Conservation (phyloP, 1,139 yeast genomes). For the Yarrowia galli region DNA sequence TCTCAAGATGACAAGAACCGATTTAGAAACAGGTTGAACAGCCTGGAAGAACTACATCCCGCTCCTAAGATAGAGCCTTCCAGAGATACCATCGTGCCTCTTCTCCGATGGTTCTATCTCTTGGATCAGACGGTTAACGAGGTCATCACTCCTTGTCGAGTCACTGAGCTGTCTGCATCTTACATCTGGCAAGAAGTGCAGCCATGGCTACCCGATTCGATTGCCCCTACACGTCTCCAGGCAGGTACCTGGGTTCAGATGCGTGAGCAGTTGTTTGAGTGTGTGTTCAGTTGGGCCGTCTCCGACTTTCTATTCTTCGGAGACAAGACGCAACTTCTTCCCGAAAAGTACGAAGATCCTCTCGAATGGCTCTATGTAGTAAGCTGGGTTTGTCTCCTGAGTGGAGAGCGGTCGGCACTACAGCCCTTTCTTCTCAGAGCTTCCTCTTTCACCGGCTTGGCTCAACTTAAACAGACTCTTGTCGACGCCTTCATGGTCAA, state of each 20-base stretch:
- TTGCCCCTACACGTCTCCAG: background rate
- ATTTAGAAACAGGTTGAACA: slow-evolving; percentile 16
- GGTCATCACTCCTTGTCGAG: slow-evolving; percentile 17
- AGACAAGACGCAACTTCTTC: background rate
- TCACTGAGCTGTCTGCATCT: slow-evolving; percentile 10
- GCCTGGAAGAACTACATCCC: slow-evolving; percentile 11
- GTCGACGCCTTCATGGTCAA: slow-evolving; percentile 9
- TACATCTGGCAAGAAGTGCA: slow-evolving; percentile 16
- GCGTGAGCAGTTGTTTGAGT: slow-evolving; percentile 12
- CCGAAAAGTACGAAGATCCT: slow-evolving; percentile 15
- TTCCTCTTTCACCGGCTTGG: slow-evolving; percentile 5
- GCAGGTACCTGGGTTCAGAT: slow-evolving; percentile 14
- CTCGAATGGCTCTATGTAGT: slow-evolving; percentile 27
- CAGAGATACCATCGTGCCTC: background rate
- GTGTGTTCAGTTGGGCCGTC: slow-evolving; percentile 1
- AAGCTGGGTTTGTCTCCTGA: slow-evolving; percentile 4
- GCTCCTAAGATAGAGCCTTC: slow-evolving; percentile 1
- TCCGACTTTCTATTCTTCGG: slow-evolving; percentile 18
- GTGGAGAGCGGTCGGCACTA: background rate
- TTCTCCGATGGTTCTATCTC: slow-evolving; percentile 16
- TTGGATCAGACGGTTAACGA: slow-evolving; percentile 21
- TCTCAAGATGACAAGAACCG: slow-evolving; percentile 22
- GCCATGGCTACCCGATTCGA: slow-evolving; percentile 17
- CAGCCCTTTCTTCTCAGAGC: slow-evolving; percentile 10
- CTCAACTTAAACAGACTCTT: slow-evolving; percentile 8